Evolutionary conservation across 768 basidiomycete genomes (phyloP).

Genomic region (Paxillus ammoniavirescens): DNA sequence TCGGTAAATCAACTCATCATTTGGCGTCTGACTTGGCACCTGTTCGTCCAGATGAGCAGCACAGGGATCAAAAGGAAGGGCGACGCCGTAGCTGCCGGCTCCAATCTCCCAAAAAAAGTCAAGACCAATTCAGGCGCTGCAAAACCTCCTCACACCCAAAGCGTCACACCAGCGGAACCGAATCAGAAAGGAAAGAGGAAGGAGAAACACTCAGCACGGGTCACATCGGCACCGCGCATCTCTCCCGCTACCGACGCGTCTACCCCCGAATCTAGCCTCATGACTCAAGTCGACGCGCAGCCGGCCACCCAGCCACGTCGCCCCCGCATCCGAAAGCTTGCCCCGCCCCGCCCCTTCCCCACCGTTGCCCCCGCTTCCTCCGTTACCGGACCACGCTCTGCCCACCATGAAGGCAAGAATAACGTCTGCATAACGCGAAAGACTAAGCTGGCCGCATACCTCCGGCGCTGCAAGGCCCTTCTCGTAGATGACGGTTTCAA

Average conservation of each 20-base stretch:
- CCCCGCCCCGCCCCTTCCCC: constrained; percentile 73
- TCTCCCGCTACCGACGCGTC: background rate
- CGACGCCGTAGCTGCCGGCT: constrained; percentile 4
- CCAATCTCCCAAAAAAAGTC: constrained; percentile 11
- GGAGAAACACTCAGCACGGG: background rate
- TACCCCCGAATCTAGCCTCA: constrained; percentile 1
- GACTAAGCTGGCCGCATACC: constrained; percentile 67
- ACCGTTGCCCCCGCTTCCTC: constrained; percentile 72
- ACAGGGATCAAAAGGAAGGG: constrained; percentile 14
- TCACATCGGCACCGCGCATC: background rate
- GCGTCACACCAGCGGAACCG: background rate
- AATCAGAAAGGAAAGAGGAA: background rate
- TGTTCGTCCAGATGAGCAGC: background rate
- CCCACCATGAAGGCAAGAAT: constrained; percentile 79
- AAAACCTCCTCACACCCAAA: background rate
- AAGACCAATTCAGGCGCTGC: constrained; percentile 10
- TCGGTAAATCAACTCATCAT: too few species aligned
- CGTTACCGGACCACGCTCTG: constrained; percentile 77
- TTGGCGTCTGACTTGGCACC: too few species aligned
- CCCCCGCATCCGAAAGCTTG: constrained; percentile 58
- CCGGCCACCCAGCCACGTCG: constrained; percentile 11
- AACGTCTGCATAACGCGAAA: constrained; percentile 78
- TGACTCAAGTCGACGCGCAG: background rate
- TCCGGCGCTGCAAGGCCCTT: constrained; percentile 73
- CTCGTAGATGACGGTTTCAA: constrained; percentile 79